Percentiles rank a stretch among this genome's conserved stretches.
These are phyloP conservation scores for Kwoniella newhampshirensis DNA, from an alignment of 768 basidiomycete species.

Conservation along the genomic window DNA sequence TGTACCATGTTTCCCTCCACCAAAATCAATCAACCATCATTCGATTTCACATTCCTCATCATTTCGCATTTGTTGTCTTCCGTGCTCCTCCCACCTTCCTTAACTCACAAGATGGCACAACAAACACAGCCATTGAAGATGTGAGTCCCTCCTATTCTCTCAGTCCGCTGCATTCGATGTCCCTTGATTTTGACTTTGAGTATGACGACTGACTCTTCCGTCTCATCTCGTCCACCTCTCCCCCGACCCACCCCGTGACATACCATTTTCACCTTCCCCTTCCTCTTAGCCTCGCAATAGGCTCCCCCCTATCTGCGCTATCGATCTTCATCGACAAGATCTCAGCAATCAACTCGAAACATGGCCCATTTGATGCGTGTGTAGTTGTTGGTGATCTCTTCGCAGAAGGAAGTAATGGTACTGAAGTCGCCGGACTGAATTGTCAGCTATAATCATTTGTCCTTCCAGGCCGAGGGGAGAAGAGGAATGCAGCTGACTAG, in stretches of 20 bases:
- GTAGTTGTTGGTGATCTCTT: conserved; percentile 60
- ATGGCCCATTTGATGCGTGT: conserved; percentile 79
- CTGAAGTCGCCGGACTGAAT: conserved; percentile 38
- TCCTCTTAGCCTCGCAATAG: conserved; percentile 67
- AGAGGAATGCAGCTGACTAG: conserved; percentile 27
- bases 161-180: background rate
- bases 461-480: background rate
- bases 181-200: background rate
- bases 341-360: conserved; percentile 78
- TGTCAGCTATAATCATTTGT: conserved; percentile 34
- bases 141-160: background rate
- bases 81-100: background rate
- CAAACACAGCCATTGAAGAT: conserved; percentile 5
- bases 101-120: background rate
- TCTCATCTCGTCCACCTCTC: background rate
- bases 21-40: no score
- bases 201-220: background rate
- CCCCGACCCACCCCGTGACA: background rate
- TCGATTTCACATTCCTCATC: no score
- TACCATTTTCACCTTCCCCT: conserved; percentile 9
- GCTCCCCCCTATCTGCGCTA: conserved; percentile 74
- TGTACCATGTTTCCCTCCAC: no score
- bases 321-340: conserved; percentile 75
- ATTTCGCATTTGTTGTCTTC: background rate
- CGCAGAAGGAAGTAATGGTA: conserved; percentile 64